Evolutionary conservation across 2,329 filamentous ascomycete species (phyloP), one percentile per base, ranked within the genome.

Genomic region (Zopfia rhizophila): DNA sequence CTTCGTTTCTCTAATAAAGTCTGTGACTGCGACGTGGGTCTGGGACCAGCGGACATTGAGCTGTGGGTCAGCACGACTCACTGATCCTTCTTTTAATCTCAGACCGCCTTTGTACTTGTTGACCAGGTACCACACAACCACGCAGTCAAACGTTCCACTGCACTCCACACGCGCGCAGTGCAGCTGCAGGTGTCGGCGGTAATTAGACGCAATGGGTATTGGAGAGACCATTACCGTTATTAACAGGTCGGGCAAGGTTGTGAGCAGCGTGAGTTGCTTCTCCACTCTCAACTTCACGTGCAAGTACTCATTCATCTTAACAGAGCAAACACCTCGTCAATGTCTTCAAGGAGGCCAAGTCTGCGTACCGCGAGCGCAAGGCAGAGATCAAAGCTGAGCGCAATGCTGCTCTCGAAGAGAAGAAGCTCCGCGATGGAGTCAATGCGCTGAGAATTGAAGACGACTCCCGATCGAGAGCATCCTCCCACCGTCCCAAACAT

Each of bases 291-390:
- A 31, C 30, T 29, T 27, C 14, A 18, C 46, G 22, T 23, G 14
- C 27, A 28, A 27, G 38, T 54, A 53, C 65, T 60, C 40, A 61
- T 60, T 42, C n/a, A n/a, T n/a, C 39, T 29, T 35, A 44, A 24
- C 65, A 95, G 91, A 91, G 91, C 66, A 96, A 95, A 75, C 90
- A 96, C 61, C 79, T 97, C 17, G 83, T 95, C 65, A 87, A 86
- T 68, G 88, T 97, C 66, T 95, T 96, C 80, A 96, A 91, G 70
- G 91, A 97, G 69, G 93, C 92, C 54, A 91, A 90, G 68, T 85
- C 87, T 41, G 89, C 90, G 47, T 97, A 97, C 74, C 82, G 87
- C 45, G 90, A 96, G 65, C 90, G 90, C 66, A 96, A 95, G 72
- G 88, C 90, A 5, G 85, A 91, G 58, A 82, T 96, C 60, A 86